Evolutionary conservation across 345 rosid species (phyloP).

Genomic region (Aethionema arabicum): DNA sequence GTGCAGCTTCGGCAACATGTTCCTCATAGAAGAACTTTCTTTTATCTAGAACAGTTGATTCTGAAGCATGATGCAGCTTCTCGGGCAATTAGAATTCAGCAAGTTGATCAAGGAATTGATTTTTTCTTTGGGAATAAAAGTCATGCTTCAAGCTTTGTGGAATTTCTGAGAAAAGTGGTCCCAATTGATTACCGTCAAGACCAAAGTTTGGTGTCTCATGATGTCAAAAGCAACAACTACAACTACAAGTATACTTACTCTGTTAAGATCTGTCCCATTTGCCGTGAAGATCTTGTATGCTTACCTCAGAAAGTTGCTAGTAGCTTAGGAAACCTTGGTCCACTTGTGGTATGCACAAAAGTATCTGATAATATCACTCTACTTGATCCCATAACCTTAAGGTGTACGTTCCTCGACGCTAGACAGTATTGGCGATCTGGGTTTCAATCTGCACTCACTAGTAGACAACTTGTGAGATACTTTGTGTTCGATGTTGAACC

Average conservation of each 20-base stretch:
- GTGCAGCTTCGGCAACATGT: slow-evolving; percentile 70
- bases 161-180: slow-evolving; percentile 53
- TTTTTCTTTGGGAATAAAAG: slow-evolving; percentile 59
- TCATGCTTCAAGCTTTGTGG: slow-evolving; percentile 52
- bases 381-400: slow-evolving; percentile 50
- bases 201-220: slow-evolving; percentile 57
- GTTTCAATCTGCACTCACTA: slow-evolving; percentile 47
- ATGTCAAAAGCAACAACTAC: slow-evolving; percentile 51
- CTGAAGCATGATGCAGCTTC: slow-evolving; percentile 55
- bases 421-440: slow-evolving; percentile 53
- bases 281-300: slow-evolving; percentile 60
- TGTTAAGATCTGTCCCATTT: slow-evolving; percentile 54
- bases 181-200: slow-evolving; percentile 48
- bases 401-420: slow-evolving; percentile 50
- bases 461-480: slow-evolving; percentile 61
- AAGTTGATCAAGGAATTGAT: slow-evolving; percentile 62
- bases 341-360: slow-evolving; percentile 59
- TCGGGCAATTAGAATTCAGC: slow-evolving; percentile 51
- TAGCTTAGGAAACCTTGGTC: slow-evolving; percentile 58
- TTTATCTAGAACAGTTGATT: slow-evolving; percentile 55
- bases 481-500: slow-evolving; percentile 52
- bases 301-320: slow-evolving; percentile 44
- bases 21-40: slow-evolving; percentile 58
- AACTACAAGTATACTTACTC: slow-evolving; percentile 62
- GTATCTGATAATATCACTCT: slow-evolving; percentile 55